Evolutionary conservation across 345 rosid species (phyloP).

Genomic region (Salix dunnii): DNA sequence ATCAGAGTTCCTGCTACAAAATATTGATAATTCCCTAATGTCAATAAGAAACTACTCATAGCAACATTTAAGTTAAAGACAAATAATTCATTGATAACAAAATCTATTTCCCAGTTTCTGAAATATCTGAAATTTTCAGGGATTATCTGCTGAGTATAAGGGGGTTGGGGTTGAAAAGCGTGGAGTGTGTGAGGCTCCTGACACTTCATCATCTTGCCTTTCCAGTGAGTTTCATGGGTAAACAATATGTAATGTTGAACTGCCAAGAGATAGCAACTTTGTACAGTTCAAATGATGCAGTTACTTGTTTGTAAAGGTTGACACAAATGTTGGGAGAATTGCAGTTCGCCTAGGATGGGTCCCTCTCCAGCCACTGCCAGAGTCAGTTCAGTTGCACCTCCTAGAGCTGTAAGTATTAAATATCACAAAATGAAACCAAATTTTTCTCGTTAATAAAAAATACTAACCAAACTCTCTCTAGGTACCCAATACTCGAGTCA

Average conservation of each 20-base stretch:
- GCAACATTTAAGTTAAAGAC: not conserved
- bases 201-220: constrained; percentile 92
- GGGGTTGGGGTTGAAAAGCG: constrained; percentile 91
- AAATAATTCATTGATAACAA: not conserved
- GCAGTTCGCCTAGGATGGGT: constrained; percentile 99
- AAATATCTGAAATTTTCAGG: constrained; percentile 41
- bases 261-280: constrained; percentile 13
- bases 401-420: constrained; percentile 69
- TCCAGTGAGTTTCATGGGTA: constrained; percentile 55
- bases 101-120: constrained; percentile 8
- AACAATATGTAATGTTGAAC: constrained; percentile 12
- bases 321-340: constrained; percentile 93
- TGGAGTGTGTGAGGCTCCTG: constrained; percentile 88
- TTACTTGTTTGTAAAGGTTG: constrained; percentile 57
- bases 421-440: constrained; percentile 10
- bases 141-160: constrained; percentile 78
- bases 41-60: not conserved
- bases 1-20: constrained; percentile 3
- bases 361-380: constrained; percentile 89
- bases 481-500: constrained; percentile 88
- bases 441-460: constrained; percentile 6
- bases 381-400: constrained; percentile 84
- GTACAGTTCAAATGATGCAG: constrained; percentile 2
- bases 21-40: not conserved
- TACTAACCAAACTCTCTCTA: constrained; percentile 30